These are phyloP conservation scores for Boletales sp. DNA, from an alignment of 768 basidiomycete species.

Conservation along the genomic window DNA sequence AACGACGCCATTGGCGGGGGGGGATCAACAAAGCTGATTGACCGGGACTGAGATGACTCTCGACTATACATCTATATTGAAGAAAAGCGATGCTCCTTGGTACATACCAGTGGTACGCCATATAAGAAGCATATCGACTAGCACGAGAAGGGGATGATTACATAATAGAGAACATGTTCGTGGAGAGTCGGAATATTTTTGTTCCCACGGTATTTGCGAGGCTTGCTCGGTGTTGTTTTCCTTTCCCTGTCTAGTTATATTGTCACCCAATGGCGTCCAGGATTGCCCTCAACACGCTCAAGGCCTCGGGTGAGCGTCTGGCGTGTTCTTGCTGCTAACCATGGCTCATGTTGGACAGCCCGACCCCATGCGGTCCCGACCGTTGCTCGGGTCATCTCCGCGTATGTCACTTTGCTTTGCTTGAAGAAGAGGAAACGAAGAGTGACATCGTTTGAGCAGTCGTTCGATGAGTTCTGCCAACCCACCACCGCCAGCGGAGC, in stretches of 20 bases:
- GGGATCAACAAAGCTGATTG: too few relatives aligned
- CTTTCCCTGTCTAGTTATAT: too few relatives aligned
- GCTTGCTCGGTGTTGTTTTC: too few relatives aligned
- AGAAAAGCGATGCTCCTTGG: too few relatives aligned
- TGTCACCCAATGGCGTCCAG: slow-evolving; percentile 55
- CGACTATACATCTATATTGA: too few relatives aligned
- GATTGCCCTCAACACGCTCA: slow-evolving; percentile 63
- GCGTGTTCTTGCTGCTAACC: neutral
- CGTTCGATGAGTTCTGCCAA: slow-evolving; percentile 59
- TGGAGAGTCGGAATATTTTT: slow-evolving; percentile 30
- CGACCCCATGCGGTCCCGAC: slow-evolving; percentile 53
- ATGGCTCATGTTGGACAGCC: slow-evolving; percentile 32
- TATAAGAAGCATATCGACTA: too few relatives aligned
- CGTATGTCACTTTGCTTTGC: slow-evolving; percentile 35
- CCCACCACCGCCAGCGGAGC: slow-evolving; percentile 75
- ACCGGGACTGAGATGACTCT: too few relatives aligned
- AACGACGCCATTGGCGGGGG: too few relatives aligned
- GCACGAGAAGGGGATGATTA: slow-evolving; percentile 5
- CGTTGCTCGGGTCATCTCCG: slow-evolving; percentile 42
- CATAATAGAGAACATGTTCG: slow-evolving; percentile 17
- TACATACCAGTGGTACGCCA: too few relatives aligned
- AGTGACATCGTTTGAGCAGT: slow-evolving; percentile 34
- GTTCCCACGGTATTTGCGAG: slow-evolving; percentile 22
- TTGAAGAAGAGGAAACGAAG: slow-evolving; percentile 2
- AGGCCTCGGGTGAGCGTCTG: slow-evolving; percentile 49